Evolutionary conservation across 768 basidiomycete genomes (phyloP), one percentile per base, ranked within the genome.

Genomic region (Suillus decipiens): DNA sequence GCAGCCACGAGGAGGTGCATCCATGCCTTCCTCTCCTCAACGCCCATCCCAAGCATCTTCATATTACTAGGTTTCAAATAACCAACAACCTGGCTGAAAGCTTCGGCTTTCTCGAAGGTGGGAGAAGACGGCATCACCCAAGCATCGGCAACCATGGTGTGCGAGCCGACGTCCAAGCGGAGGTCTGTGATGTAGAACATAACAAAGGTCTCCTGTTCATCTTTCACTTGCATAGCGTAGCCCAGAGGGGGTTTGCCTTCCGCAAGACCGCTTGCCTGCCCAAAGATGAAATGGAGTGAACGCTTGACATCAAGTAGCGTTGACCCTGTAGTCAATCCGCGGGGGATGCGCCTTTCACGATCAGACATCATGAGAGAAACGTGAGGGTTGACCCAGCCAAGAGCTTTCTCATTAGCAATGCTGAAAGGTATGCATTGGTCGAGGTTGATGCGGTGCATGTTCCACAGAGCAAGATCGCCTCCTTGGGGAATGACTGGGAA

Each of bases 111-210:
- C 5, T 45, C 55, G 11, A 11, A 9, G 10, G 45, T 51, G 39
- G 3, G 53, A 51, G 59, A 74, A 31, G 80, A 71, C 1, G 83
- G 81, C 3, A 82, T 70, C 8, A 83, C 75, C 68, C 76, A 86
- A 4, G 78, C 79, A 63, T 87, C 83, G 22, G 76, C 78, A n/a
- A 87, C 70, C 3, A 87, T 56, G 0, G 85, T 85, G 65, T 84
- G 80, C 1, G 81, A 79, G 2, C 76, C 70, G 10, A 83, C 61
- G 65, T 88, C 86, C 37, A 82, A 73, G 5, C 81, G 77, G 48
- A 87, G 69, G 33, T 72, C 69, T 41, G 77, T 76, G 61, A 87
- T 67, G 65, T 87, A 80, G 48, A 88, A 69, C 31, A 86, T 28
- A 0, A 81, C 78, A 61, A 83, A 66, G n/a, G 55, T 10, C 11